These are phyloP conservation scores for Nicotiana benthamiana DNA, from an alignment of 257 asterid genomes.

Conservation along the genomic window DNA sequence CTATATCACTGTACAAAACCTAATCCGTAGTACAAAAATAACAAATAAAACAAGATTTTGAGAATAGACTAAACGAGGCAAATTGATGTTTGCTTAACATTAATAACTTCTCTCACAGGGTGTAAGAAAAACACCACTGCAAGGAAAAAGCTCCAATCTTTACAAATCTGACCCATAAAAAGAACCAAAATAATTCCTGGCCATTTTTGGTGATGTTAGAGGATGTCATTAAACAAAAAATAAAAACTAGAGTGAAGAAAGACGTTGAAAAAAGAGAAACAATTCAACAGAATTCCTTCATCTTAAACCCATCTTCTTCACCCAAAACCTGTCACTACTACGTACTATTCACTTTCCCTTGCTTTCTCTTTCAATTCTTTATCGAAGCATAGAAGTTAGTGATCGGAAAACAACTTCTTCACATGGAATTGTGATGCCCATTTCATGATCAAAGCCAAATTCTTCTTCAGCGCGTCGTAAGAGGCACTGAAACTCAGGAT, in stretches of 20 bases:
- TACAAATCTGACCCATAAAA: slow-evolving; percentile 20
- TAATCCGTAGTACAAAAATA: too few relatives aligned
- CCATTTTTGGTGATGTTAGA: slow-evolving; percentile 13
- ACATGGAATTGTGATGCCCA: slow-evolving; percentile 47
- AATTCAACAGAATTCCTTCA: slow-evolving; percentile 4
- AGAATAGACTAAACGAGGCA: not conserved
- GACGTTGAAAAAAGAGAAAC: slow-evolving; percentile 16
- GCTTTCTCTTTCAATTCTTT: not conserved
- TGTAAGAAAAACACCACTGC: slow-evolving; percentile 20
- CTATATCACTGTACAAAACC: too few relatives aligned
- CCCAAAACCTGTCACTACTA: not conserved
- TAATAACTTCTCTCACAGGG: slow-evolving; percentile 9
- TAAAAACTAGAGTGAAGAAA: not conserved
- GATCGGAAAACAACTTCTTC: slow-evolving; percentile 40
- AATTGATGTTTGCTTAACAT: not conserved
- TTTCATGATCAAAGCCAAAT: slow-evolving; percentile 43
- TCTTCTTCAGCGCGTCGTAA: slow-evolving; percentile 39
- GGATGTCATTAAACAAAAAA: not conserved
- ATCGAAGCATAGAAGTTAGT: slow-evolving; percentile 41
- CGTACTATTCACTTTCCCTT: not conserved
- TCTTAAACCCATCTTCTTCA: slow-evolving; percentile 16
- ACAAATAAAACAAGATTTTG: not conserved
- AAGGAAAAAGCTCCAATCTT: slow-evolving; percentile 15
- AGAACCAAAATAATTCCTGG: not conserved
- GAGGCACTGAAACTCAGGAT: slow-evolving; percentile 9